Conservation (phyloP, 202 grass and related monocot genomes). For the Schoenoplectus triqueter region DNA sequence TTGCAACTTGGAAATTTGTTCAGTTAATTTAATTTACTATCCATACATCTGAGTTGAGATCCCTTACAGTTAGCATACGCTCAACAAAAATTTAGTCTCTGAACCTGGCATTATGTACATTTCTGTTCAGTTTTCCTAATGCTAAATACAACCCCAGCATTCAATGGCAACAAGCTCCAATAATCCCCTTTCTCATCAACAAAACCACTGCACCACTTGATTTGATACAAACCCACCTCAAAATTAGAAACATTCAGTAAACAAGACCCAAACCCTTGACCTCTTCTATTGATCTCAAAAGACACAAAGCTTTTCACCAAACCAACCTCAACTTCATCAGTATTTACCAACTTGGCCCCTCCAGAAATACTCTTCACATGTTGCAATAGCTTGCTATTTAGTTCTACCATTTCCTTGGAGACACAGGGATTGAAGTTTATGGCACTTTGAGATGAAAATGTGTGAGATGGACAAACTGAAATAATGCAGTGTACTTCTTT, state of each 20-base stretch:
- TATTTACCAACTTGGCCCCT: slow-evolving; percentile 25
- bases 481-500: slow-evolving; percentile 71
- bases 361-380: slow-evolving; percentile 46
- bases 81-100: neutral
- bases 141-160: slow-evolving; percentile 52
- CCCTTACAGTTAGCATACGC: neutral
- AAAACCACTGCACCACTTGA: slow-evolving; percentile 72
- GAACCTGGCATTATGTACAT: neutral
- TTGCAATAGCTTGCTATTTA: slow-evolving; percentile 53
- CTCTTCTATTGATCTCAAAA: slow-evolving; percentile 53
- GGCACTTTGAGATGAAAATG: slow-evolving; percentile 33
- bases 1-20: slow-evolving; percentile 24
- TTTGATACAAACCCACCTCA: slow-evolving; percentile 58
- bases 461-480: slow-evolving; percentile 44
- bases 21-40: neutral
- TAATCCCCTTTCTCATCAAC: slow-evolving; percentile 49
- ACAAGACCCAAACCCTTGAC: slow-evolving; percentile 67
- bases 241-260: slow-evolving; percentile 68
- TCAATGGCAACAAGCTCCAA: slow-evolving; percentile 72
- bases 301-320: slow-evolving; percentile 45
- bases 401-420: slow-evolving; percentile 50
- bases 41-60: neutral
- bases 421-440: slow-evolving; percentile 47
- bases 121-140: slow-evolving; percentile 43
- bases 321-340: slow-evolving; percentile 13